Conservation (phyloP, 129 eudicot species). For the Ambrosia trifida region DNA sequence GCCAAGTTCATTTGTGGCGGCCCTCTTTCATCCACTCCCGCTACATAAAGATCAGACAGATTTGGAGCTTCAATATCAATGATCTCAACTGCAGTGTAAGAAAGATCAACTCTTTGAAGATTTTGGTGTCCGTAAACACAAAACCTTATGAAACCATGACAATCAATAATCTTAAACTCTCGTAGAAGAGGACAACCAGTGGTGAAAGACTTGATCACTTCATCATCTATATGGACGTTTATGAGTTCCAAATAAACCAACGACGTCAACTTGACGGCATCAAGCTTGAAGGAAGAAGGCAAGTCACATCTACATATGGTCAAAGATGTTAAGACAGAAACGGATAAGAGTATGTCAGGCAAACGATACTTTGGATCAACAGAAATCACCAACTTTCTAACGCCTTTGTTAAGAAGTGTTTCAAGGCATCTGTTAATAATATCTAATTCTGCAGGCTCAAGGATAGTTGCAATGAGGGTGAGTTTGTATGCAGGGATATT, state of each 20-base stretch:
- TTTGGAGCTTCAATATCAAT: background rate
- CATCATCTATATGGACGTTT: background rate
- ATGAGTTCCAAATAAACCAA: background rate
- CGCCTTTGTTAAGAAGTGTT: background rate
- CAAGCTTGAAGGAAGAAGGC: background rate
- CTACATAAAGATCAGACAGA: background rate
- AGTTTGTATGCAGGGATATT: background rate
- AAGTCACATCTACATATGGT: background rate
- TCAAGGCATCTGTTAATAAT: background rate
- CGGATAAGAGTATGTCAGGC: background rate
- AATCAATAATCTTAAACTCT: background rate
- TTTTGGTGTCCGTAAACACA: background rate
- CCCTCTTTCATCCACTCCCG: background rate
- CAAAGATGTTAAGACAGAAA: background rate
- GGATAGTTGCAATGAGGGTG: background rate
- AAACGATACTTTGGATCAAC: background rate
- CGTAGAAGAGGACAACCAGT: constrained; percentile 7
- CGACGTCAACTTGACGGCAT: background rate
- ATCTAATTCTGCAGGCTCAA: background rate
- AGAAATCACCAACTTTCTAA: background rate
- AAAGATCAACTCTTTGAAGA: background rate
- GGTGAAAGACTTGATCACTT: background rate
- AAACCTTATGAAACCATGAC: background rate
- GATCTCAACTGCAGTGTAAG: background rate
- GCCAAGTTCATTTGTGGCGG: background rate